phyloP scores from a whole-genome alignment of 768 basidiomycete genomes.

The Candolleomyces eurysporus region DNA sequence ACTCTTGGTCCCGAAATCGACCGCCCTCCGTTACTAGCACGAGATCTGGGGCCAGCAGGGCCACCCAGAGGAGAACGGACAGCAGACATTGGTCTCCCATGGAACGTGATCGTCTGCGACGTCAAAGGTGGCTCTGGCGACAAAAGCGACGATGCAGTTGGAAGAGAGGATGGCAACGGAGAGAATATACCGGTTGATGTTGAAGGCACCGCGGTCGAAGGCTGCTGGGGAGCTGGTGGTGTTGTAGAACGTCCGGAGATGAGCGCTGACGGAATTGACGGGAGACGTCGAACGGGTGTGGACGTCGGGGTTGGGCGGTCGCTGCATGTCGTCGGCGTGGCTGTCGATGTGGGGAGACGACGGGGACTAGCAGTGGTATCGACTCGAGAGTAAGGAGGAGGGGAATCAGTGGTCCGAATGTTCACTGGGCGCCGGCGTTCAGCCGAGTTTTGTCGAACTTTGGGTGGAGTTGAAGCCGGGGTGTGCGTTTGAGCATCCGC shows the following conservation, averaged over 20 bases:
- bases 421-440: background rate
- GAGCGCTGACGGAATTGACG: background rate
- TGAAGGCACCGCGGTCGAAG: background rate
- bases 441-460: background rate
- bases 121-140: background rate
- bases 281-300: background rate
- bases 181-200: background rate
- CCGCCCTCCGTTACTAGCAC: background rate
- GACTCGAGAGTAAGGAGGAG: background rate
- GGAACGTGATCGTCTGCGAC: background rate
- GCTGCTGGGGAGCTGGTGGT: background rate
- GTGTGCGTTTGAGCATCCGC: too few relatives aligned
- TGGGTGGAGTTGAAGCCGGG: background rate
- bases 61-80: background rate
- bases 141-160: background rate
- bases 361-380: background rate
- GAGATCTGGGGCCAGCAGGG: background rate
- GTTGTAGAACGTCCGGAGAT: background rate
- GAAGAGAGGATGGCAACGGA: background rate
- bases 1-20: background rate
- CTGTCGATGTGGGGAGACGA: background rate
- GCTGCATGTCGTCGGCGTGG: background rate
- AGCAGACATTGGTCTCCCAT: background rate
- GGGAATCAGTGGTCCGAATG: background rate
- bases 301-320: background rate